These are phyloP conservation scores for Saraca asoca DNA, from an alignment of 331 rosid species.

Conservation along the genomic window DNA sequence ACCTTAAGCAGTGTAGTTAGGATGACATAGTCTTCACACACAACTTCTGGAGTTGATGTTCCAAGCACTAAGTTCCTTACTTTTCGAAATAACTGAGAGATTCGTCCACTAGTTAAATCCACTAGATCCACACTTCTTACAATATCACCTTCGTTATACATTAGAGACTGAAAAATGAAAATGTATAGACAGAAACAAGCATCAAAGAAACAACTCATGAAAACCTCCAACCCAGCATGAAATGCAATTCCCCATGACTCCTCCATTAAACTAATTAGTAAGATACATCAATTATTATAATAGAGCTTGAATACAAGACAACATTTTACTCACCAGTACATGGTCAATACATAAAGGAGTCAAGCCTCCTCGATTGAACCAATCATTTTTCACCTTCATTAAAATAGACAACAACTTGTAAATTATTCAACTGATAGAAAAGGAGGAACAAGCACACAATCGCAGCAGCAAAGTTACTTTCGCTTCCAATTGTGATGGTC, in stretches of 20 bases:
- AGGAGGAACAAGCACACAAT: not conserved
- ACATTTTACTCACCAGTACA: slow-evolving; percentile 59
- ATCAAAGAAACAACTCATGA: slow-evolving; percentile 16
- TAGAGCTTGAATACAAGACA: not conserved
- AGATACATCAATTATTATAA: not conserved
- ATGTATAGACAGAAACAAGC: slow-evolving; percentile 41
- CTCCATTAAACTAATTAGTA: not conserved
- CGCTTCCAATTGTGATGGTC: no score
- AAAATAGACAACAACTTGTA: not conserved
- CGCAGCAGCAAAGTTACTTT: not conserved
- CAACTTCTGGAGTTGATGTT: slow-evolving; percentile 34
- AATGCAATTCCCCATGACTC: not conserved
- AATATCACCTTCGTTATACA: slow-evolving; percentile 76
- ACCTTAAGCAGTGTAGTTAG: slow-evolving; percentile 65
- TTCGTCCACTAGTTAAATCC: slow-evolving; percentile 61
- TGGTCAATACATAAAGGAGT: slow-evolving; percentile 73
- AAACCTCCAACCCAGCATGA: not conserved
- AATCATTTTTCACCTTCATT: slow-evolving; percentile 51
- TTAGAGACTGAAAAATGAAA: slow-evolving; percentile 57
- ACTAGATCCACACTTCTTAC: slow-evolving; percentile 53
- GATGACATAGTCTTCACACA: slow-evolving; percentile 49
- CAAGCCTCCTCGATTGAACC: slow-evolving; percentile 85
- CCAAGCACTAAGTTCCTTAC: slow-evolving; percentile 46
- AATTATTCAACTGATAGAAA: not conserved
- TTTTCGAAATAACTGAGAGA: slow-evolving; percentile 51